These are phyloP conservation scores for Halteria grandinella DNA, from an alignment of 73 alveolate genomes.

Conservation along the genomic window DNA sequence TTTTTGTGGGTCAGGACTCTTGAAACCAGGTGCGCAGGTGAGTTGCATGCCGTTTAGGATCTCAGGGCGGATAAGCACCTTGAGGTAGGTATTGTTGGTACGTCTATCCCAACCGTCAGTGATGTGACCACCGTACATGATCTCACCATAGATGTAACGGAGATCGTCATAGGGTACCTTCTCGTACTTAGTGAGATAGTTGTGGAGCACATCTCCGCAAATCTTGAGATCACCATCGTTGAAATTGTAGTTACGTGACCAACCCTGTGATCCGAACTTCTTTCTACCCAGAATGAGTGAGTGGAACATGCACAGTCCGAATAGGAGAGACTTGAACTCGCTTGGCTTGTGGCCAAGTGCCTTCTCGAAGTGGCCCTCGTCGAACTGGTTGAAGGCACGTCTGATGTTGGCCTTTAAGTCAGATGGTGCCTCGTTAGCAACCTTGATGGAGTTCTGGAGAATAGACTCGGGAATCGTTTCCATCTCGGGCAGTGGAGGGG, in stretches of 20 bases:
- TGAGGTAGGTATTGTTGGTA: conserved; percentile 97
- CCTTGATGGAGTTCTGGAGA: conserved; percentile 95
- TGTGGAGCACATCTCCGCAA: conserved; percentile 99
- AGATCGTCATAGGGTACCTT: conserved; percentile 93
- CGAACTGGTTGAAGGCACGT: conserved; percentile 98
- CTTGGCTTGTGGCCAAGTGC: conserved; percentile 74
- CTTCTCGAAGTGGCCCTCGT: conserved; percentile 86
- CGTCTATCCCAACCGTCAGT: conserved; percentile 99
- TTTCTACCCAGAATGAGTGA: conserved; percentile 98
- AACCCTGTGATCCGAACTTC: conserved; percentile 99
- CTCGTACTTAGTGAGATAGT: conserved; percentile 97
- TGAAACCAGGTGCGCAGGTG: conserved; percentile 96
- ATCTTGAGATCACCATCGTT: conserved; percentile 99
- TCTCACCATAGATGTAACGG: conserved; percentile 96
- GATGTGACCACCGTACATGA: conserved; percentile 99
- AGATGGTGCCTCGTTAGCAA: conserved; percentile 99
- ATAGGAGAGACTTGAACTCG: conserved; percentile 97
- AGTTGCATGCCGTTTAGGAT: conserved; percentile 90
- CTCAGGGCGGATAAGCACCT: conserved; percentile 96
- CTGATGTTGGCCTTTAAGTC: conserved; percentile 98
- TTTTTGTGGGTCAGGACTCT: conserved; percentile 99
- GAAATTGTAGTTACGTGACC: conserved; percentile 98
- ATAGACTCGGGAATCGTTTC: conserved; percentile 98
- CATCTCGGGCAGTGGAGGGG: conserved; percentile 97
- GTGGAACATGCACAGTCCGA: conserved; percentile 99